Base-by-base conservation (phyloP, 495 filamentous ascomycete species). In the Platismatia glauca region DNA sequence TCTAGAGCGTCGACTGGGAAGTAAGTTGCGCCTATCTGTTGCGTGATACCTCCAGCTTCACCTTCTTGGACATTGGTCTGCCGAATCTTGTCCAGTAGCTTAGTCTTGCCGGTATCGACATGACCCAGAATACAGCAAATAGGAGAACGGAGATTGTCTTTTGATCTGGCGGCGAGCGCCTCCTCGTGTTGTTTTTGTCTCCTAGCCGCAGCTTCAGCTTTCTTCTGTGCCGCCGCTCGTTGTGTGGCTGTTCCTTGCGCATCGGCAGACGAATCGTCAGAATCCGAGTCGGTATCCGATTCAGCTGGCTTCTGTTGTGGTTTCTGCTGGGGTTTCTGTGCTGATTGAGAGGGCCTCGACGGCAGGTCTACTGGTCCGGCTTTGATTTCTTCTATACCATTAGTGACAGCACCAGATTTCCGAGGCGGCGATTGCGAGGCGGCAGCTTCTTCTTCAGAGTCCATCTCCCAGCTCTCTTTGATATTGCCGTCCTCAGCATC, bases 111-210 rank as follows among this genome's bases (percentile, higher is more conserved):
- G 44, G 95, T 99, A 85, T 99, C 95, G 81, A 99, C 95, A 82
- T 99, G 95, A 64, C 95, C 95, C 56, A 99, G 83, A 82, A 99
- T 97, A 87, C 93, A 97, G 79, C 95, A 99, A 74, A 99, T 99
- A 41, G 94, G 94, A 57, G 93, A 97, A 39, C 95, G 89, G 34
- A 99, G 87, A 73, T 99, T 84, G 70, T 97, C 90, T 76, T 89
- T 90, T 0, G 92, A 97, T 59, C 92, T 83, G 61, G 93, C 94
- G 43, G 91, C 91, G 71, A 97, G 71, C 31, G 94, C 94, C 59
- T 91, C 93, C 72, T 96, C 89, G 71, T 96, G 90, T 60, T 89
- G 84, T 76, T 89, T 89, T 75, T 90, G 87, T 64, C 93, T 84
- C 63, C 92, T 83, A 64, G 92, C 90, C n/a, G 89, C 90, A 58